phyloP scores from a whole-genome alignment of 2,329 filamentous ascomycete genomes.

The Aspergillus awamori region DNA sequence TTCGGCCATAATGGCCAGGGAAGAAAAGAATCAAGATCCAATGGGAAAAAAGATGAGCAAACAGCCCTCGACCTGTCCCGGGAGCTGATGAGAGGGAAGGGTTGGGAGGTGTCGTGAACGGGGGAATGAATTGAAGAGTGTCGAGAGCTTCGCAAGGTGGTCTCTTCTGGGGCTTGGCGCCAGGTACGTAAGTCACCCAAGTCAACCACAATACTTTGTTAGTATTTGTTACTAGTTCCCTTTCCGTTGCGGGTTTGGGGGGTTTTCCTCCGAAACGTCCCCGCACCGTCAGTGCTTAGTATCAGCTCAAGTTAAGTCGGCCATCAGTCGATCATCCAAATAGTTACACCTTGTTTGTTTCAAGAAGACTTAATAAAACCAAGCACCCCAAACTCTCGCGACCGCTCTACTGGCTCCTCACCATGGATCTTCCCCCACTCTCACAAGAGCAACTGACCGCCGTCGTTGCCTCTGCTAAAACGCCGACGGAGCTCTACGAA shows the following conservation, averaged over 20 bases:
- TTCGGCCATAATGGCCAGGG: conserved; percentile 49
- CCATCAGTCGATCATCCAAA: neutral
- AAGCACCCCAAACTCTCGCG: too few species aligned
- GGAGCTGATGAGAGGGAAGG: conserved; percentile 25
- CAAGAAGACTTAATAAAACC: too few species aligned
- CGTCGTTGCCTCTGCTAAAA: conserved; percentile 31
- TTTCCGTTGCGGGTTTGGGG: conserved; percentile 13
- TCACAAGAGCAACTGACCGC: conserved; percentile 35
- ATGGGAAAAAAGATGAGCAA: conserved; percentile 30
- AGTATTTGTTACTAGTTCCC: neutral
- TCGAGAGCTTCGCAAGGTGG: conserved; percentile 46
- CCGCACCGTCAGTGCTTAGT: conserved; percentile 27
- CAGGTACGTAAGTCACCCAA: conserved; percentile 21
- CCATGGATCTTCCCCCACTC: conserved; percentile 36
- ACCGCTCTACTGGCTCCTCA: neutral
- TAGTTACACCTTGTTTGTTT: too few species aligned
- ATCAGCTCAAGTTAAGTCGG: neutral
- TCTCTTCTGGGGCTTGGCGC: conserved; percentile 46
- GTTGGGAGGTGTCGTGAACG: conserved; percentile 27
- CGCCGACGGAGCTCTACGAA: conserved; percentile 40
- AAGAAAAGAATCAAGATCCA: conserved; percentile 35
- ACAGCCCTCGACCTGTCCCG: conserved; percentile 22
- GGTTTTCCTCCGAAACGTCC: conserved; percentile 37
- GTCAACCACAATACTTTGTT: neutral
- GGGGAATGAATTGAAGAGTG: conserved; percentile 22